Conservation (phyloP, 345 rosid genomes). For the Anacardium occidentale region DNA sequence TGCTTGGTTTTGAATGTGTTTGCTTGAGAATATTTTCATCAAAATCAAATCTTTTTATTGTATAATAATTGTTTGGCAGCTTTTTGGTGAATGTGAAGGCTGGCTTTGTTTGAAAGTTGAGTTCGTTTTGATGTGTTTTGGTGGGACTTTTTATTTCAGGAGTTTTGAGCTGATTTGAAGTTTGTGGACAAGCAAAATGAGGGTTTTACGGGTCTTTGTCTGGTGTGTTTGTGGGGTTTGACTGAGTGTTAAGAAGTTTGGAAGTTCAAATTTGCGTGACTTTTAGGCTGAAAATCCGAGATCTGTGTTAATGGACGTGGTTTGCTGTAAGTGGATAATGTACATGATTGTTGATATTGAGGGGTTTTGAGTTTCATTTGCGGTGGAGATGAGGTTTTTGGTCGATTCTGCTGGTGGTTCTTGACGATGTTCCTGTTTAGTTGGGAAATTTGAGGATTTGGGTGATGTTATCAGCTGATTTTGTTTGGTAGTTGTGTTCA, state of each 20-base stretch:
- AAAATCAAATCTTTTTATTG: slow-evolving; percentile 6
- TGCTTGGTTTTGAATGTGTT: slow-evolving; percentile 31
- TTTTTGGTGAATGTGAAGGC: slow-evolving; percentile 14
- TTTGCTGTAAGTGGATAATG: slow-evolving; percentile 9
- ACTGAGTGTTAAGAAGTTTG: slow-evolving; percentile 15
- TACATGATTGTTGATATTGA: slow-evolving; percentile 5
- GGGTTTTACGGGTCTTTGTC: slow-evolving; percentile 19
- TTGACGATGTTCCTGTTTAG: slow-evolving; percentile 20
- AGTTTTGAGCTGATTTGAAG: slow-evolving; percentile 26
- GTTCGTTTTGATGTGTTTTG: slow-evolving; percentile 7
- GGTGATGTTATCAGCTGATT: slow-evolving; percentile 17
- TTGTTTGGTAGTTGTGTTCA: neutral
- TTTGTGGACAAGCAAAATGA: slow-evolving; percentile 8
- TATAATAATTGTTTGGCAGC: slow-evolving; percentile 12
- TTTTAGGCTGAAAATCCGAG: slow-evolving; percentile 24
- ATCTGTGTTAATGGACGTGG: slow-evolving; percentile 36
- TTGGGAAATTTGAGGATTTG: slow-evolving; percentile 22
- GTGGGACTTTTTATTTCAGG: slow-evolving; percentile 19
- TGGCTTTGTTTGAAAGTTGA: slow-evolving; percentile 21
- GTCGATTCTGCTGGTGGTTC: slow-evolving; percentile 25
- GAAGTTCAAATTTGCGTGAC: slow-evolving; percentile 18
- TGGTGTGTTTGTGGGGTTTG: slow-evolving; percentile 19
- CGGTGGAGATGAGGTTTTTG: slow-evolving; percentile 24
- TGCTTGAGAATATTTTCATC: slow-evolving; percentile 11
- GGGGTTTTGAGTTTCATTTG: slow-evolving; percentile 19